Percentiles rank a stretch among this genome's conserved stretches.
These are phyloP conservation scores for Polytrichum commune DNA, from an alignment of 225 moss, liverwort and hornwort species.

Conservation along the genomic window DNA sequence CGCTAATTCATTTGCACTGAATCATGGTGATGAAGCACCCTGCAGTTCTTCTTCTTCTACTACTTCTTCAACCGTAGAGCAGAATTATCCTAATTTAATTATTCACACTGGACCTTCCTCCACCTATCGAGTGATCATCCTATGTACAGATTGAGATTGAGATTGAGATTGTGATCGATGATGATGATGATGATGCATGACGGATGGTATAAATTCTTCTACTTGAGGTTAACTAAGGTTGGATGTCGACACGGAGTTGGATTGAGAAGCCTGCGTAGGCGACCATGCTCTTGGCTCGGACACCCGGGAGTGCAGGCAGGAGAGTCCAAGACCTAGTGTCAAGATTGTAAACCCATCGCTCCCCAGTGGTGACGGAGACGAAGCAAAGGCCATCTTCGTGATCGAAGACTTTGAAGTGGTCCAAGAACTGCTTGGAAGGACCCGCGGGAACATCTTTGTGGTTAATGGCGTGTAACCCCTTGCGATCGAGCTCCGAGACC, in stretches of 20 bases:
- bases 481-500: conserved; percentile 29
- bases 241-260: conserved; percentile 27
- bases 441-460: conserved; percentile 22
- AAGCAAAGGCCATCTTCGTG: conserved; percentile 20
- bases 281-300: conserved; percentile 23
- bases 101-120: too few species aligned
- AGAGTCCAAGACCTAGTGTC: conserved; percentile 23
- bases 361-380: conserved; percentile 27
- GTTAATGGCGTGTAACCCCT: conserved; percentile 5
- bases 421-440: conserved; percentile 33
- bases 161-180: too few species aligned
- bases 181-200: too few species aligned
- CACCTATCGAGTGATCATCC: too few species aligned
- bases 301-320: conserved; percentile 17
- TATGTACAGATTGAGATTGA: too few species aligned
- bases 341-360: conserved; percentile 35
- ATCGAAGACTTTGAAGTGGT: conserved; percentile 37
- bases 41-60: too few species aligned
- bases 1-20: too few species aligned
- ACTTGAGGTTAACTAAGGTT: conserved; percentile 9
- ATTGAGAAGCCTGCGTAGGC: conserved; percentile 20
- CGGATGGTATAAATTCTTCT: too few species aligned
- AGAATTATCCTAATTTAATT: too few species aligned
- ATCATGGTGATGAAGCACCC: too few species aligned
- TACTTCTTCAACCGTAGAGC: too few species aligned